A percentile compares a stretch with the other conserved stretches of the same genome.
These are phyloP conservation scores for Ophiostoma piceae DNA, from an alignment of 2,329 filamentous ascomycete genomes.

Conservation along the genomic window DNA sequence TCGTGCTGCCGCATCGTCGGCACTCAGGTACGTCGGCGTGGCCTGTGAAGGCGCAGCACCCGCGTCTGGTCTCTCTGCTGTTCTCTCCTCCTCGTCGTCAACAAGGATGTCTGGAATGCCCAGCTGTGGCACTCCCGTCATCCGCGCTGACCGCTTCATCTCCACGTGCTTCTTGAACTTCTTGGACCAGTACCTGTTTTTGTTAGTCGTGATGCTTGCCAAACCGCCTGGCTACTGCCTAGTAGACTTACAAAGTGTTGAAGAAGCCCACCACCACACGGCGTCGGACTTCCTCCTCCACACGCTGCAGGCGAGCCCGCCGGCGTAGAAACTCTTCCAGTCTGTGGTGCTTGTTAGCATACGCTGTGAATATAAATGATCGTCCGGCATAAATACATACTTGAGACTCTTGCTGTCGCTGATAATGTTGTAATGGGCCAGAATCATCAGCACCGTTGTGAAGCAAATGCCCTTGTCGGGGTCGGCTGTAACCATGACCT, in stretches of 20 bases:
- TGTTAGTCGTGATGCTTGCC: background rate
- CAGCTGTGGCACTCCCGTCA: conserved; percentile 73
- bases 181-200: conserved; percentile 67
- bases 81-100: conserved; percentile 63
- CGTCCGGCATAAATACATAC: conserved; percentile 41
- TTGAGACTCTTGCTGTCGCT: conserved; percentile 92
- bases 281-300: conserved; percentile 88
- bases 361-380: background rate
- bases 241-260: conserved; percentile 65
- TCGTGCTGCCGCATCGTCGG: conserved; percentile 31
- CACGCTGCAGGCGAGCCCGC: conserved; percentile 81
- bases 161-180: conserved; percentile 73
- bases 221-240: background rate
- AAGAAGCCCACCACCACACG: conserved; percentile 93
- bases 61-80: conserved; percentile 28
- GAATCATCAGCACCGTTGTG: conserved; percentile 84
- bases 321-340: conserved; percentile 92
- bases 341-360: conserved; percentile 39
- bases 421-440: conserved; percentile 98
- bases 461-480: conserved; percentile 86
- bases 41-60: conserved; percentile 30
- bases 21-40: conserved; percentile 35
- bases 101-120: conserved; percentile 86
- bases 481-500: conserved; percentile 89
- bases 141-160: conserved; percentile 65